phyloP scores from a whole-genome alignment of 2,329 filamentous ascomycete species.

The Apiospora rasikravindrae region DNA sequence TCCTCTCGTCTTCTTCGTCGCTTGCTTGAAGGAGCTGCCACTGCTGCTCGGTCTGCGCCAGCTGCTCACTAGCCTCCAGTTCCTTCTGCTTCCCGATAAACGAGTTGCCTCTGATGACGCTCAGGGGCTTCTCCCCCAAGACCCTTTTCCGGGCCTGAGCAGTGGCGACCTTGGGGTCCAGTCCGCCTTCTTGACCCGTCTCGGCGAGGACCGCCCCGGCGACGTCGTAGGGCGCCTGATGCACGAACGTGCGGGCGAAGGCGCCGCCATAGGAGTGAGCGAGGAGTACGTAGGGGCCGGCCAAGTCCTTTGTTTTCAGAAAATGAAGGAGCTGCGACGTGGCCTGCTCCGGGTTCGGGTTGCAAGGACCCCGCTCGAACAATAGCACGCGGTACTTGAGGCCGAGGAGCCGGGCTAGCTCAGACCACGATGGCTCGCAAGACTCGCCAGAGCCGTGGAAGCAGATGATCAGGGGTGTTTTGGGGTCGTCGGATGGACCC shows the following conservation, averaged over 20 bases:
- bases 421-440: constrained; percentile 34
- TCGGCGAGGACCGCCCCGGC: constrained; percentile 36
- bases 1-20: constrained; percentile 33
- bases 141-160: constrained; percentile 28
- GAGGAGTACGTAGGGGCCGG: constrained; percentile 33
- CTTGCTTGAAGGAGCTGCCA: constrained; percentile 29
- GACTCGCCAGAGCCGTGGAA: constrained; percentile 38
- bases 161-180: constrained; percentile 30
- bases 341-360: constrained; percentile 24
- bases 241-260: constrained; percentile 35
- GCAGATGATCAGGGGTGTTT: constrained; percentile 34
- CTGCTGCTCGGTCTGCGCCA: constrained; percentile 14
- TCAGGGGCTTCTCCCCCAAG: constrained; percentile 32
- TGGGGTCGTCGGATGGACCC: background rate
- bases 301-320: constrained; percentile 22
- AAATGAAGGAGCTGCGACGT: constrained; percentile 29
- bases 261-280: constrained; percentile 39
- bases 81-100: constrained; percentile 29
- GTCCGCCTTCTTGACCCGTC: constrained; percentile 38
- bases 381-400: constrained; percentile 31
- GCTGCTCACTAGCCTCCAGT: constrained; percentile 26
- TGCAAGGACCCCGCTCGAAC: constrained; percentile 29
- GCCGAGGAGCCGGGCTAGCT: constrained; percentile 28
- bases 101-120: constrained; percentile 34
- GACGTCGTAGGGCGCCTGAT: constrained; percentile 24